Conservation (phyloP, 108 stramenopile species). For the Skeletonema tropicum region DNA sequence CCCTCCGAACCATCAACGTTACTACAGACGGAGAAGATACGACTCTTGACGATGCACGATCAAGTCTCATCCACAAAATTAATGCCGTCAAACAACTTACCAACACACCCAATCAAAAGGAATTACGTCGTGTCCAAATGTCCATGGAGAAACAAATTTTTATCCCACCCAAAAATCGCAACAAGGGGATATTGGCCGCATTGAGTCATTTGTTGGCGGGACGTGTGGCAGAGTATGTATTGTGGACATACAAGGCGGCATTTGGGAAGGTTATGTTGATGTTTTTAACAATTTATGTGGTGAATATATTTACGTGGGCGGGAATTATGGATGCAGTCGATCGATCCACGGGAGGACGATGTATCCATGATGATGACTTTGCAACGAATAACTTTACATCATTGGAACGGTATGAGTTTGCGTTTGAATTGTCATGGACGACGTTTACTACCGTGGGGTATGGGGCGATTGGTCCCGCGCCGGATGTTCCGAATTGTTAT, state of each 20-base stretch:
- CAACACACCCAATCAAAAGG: not conserved
- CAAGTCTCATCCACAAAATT: not conserved
- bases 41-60: not conserved
- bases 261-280: slow-evolving; percentile 26
- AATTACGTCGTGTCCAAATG: slow-evolving; percentile 2
- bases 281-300: slow-evolving; percentile 29
- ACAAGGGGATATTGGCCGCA: slow-evolving; percentile 7
- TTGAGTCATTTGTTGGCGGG: slow-evolving; percentile 15
- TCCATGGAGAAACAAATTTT: slow-evolving; percentile 4
- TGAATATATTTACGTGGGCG: slow-evolving; percentile 27
- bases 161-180: slow-evolving; percentile 16
- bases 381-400: not conserved
- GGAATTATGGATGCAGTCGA: slow-evolving; percentile 11
- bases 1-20: not conserved
- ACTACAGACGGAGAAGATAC: not conserved
- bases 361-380: slow-evolving; percentile 12
- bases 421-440: slow-evolving; percentile 37
- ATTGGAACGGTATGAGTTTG: slow-evolving; percentile 17
- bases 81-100: not conserved
- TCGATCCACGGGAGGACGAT: not conserved
- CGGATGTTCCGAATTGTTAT: slow-evolving; percentile 19
- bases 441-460: slow-evolving; percentile 50
- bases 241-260: slow-evolving; percentile 24
- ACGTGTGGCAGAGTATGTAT: slow-evolving; percentile 4
- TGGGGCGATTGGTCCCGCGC: slow-evolving; percentile 26